Evolutionary conservation across 73 alveolate genomes (phyloP).

Genomic region (Blepharisma japonicum): DNA sequence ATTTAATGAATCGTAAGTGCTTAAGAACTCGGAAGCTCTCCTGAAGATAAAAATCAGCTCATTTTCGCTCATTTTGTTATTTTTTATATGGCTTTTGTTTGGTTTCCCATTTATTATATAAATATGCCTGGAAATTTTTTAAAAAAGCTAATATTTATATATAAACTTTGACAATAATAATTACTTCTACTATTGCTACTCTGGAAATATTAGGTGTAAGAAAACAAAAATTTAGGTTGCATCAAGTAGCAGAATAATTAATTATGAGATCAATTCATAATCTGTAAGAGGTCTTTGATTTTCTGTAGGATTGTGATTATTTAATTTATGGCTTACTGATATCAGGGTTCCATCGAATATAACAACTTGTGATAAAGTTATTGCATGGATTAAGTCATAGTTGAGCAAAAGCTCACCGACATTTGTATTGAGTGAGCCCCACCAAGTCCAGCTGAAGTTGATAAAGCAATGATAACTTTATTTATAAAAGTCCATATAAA

Average conservation of each 20-base stretch:
- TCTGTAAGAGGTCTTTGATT: slow-evolving; percentile 21
- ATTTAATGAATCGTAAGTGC: no score
- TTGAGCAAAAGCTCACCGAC: not conserved
- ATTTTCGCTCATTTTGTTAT: no score
- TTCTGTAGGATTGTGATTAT: slow-evolving; percentile 1
- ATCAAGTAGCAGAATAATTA: slow-evolving; percentile 9
- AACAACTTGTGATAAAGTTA: not conserved
- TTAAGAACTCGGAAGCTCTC: no score
- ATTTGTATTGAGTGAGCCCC: not conserved
- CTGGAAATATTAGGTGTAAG: slow-evolving; percentile 23
- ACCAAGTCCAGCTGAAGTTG: slow-evolving; percentile 21
- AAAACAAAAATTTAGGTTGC: slow-evolving; percentile 13
- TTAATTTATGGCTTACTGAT: not conserved
- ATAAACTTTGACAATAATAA: slow-evolving; percentile 6
- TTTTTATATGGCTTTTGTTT: no score
- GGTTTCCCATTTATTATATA: no score
- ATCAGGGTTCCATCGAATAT: slow-evolving; percentile 18
- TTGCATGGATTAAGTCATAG: not conserved
- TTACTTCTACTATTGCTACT: slow-evolving; percentile 16
- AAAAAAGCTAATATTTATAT: no score
- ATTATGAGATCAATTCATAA: not conserved
- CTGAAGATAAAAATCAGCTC: no score
- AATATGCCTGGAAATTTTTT: no score
- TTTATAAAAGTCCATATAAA: not conserved
- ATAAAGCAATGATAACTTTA: not conserved